Evolutionary conservation across 2,329 filamentous ascomycete genomes (phyloP), one percentile per base, ranked within the genome.

Genomic region (Beauveria sp.): DNA sequence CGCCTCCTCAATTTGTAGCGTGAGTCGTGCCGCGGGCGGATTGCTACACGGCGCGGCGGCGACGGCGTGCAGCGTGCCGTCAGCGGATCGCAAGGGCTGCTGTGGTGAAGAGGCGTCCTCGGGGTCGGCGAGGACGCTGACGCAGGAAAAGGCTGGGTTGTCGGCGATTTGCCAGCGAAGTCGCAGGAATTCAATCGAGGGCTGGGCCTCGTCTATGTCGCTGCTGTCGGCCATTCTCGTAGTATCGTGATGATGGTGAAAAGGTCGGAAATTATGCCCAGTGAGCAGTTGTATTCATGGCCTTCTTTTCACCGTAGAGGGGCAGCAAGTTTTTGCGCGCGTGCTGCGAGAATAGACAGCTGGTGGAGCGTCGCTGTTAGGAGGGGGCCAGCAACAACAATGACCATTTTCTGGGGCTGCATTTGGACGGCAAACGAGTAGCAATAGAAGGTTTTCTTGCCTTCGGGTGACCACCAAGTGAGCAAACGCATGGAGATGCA

Each of bases 161-260:
- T 59, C 48, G 12, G 46, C 37, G 48, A 59, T 59, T 40, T 59
- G 37, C 57, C 57, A 59, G 41, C 57, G 57, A 6, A 59, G n/a
- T 9, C 57, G 48, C 20, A 58, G 47, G 30, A 58, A 50, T 24
- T 58, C 55, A 18, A 30, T 41, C 1, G 55, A 56, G n/a, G 54
- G 54, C 54, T 56, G 43, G 1, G 30, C 43, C 54, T 56, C 54
- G 3, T 56, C 54, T 6, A 48, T 12, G 1, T 48, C 20, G 20
- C 14, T 26, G 5, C n/a, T 48, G 5, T 48, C 43, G 30, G 54
- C 43, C 54, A 56, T 56, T 24, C 12, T 46, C 22, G 46, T 48
- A 28, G 24, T 41, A 9, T 53, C 28, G 22, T 22, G 18, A 55
- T 30, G 41, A 16, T 18, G 43, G 43, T 47, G 54, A 24, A 46